Evolutionary conservation across 805 yeast genomes (phyloP).

Genomic region (Saccharomycopsis sp.): DNA sequence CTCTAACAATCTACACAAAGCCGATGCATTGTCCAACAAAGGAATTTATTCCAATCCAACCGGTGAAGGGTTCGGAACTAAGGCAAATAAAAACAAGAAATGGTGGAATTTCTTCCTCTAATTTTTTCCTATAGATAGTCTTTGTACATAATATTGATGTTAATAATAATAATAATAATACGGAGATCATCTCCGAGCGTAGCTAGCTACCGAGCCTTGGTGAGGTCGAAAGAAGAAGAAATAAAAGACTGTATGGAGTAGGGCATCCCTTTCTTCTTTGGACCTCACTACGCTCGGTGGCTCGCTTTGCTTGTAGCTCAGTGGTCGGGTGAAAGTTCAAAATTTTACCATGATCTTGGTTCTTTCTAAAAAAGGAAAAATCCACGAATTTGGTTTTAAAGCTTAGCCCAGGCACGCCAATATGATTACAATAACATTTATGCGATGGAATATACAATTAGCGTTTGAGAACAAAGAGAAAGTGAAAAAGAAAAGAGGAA

Average conservation of each 20-base stretch:
- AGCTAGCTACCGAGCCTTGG: no score
- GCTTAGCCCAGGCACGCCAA: no score
- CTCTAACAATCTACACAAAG: neutral
- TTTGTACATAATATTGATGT: neutral
- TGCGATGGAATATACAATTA: no score
- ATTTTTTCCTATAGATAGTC: no score
- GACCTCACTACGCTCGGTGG: no score
- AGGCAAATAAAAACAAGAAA: neutral
- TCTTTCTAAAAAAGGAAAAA: neutral
- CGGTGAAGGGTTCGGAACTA: neutral
- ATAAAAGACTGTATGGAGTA: no score
- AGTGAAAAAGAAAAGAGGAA: neutral
- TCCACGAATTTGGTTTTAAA: neutral
- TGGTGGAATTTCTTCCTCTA: slow-evolving; percentile 1
- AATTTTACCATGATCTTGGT: neutral
- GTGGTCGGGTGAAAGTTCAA: no score
- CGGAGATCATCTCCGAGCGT: no score
- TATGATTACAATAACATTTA: no score
- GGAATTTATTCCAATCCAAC: neutral
- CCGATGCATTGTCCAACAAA: neutral
- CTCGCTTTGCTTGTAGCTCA: neutral
- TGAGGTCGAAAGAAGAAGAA: no score
- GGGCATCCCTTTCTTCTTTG: no score
- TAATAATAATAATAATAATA: no score
- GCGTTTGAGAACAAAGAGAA: neutral